Evolutionary conservation across 257 asterid species (phyloP).

Genomic region (Eustoma russellianum): DNA sequence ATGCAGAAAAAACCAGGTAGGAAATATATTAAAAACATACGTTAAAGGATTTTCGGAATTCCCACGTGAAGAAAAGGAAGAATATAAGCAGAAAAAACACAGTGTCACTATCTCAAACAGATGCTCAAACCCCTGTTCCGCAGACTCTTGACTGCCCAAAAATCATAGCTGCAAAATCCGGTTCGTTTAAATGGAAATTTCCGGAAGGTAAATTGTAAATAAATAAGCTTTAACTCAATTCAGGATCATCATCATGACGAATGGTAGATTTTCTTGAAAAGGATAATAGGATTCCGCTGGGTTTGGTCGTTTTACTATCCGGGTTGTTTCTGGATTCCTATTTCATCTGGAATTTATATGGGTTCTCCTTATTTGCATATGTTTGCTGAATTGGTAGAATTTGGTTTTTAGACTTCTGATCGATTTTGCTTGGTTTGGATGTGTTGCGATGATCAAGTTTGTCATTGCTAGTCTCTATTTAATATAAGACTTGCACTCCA

Average conservation of each 20-base stretch:
- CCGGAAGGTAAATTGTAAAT: not conserved
- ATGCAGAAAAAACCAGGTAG: constrained; percentile 15
- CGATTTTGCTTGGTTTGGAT: too few relatives aligned
- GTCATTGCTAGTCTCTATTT: too few relatives aligned
- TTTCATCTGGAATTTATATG: constrained; percentile 17
- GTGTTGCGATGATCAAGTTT: too few relatives aligned
- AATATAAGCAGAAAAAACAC: constrained; percentile 12
- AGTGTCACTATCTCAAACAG: constrained; percentile 35
- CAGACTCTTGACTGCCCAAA: constrained; percentile 35
- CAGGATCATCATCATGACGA: constrained; percentile 6
- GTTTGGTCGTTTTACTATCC: constrained; percentile 31
- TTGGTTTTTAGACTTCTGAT: constrained; percentile 10
- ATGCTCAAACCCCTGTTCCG: constrained; percentile 50
- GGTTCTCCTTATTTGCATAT: constrained; percentile 27
- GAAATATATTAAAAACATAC: not conserved
- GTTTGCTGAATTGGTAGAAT: constrained; percentile 21
- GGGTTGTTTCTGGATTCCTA: constrained; percentile 22
- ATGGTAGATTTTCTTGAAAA: constrained; percentile 11
- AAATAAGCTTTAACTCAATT: not conserved
- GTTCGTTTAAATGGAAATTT: constrained; percentile 40
- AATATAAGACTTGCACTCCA: too few relatives aligned
- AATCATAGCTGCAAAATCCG: constrained; percentile 42
- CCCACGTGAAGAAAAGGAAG: constrained; percentile 12
- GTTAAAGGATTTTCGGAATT: too few relatives aligned
- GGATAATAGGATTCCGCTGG: constrained; percentile 15